Base-by-base conservation (phyloP, 371 early-diverging fungal species). In the Apophysomyces variabilis region DNA sequence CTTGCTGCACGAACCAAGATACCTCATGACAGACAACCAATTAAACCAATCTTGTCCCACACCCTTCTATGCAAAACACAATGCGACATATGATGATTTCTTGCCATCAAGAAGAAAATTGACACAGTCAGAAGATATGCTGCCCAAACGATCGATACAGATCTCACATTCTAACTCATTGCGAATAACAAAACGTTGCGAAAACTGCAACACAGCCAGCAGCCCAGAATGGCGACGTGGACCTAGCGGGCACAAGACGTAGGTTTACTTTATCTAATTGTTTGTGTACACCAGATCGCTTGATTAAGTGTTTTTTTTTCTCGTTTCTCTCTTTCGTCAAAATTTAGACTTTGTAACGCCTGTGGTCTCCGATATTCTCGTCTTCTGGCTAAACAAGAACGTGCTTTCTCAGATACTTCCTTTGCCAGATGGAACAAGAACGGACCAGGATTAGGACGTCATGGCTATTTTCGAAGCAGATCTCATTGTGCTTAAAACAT, bases 191-290 rank as follows among this genome's bases (percentile, higher is more conserved):
- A 89, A 88, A 62, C 64, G 75, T 5, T 92, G 92, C 57, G 84
- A 84, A 61, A 85, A 86, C 64, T 92, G 92, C 70, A 83, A 83
- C 37, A 91, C 91, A 5, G 87, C 76, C 38, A 78, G 82, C 38
- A 91, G 91, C 43, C 92, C 92, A 36, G 92, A 92, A 68, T 92
- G 92, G 92, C 82, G 92, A 50, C 81, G 88, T 54, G 92, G 92
- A 9, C 92, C 91, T 26, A 86, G 85, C 38, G 92, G 92, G n/a
- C 89, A 90, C 72, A 92, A 92, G 69, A 89, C 90, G 87, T 88
- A 82, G 76, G 78, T 75, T 14, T 57, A 26, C 32, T 26, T 18
- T 14, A 54, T 39, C 41, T 7, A 36, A 38, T 66, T 61, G 1
- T 47, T 57, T 26, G 1, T 26, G 32, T 59, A 45, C 47, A 39